Conservation (phyloP, 805 yeast genomes). For the Zygosaccharomyces rouxii region DNA sequence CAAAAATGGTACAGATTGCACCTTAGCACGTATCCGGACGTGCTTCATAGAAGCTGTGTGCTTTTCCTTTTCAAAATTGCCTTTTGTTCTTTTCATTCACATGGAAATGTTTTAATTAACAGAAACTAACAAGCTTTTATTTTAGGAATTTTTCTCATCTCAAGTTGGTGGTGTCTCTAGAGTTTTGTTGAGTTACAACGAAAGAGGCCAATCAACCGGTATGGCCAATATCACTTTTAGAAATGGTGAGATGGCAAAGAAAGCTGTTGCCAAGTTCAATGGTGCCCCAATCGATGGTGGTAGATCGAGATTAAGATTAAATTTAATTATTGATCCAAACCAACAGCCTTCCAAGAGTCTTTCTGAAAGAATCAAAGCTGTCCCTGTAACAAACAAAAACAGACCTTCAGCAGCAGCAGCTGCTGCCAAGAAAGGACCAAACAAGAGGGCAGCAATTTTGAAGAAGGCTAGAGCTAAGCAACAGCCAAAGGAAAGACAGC, state of each 20-base stretch:
- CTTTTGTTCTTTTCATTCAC: constrained; percentile 8
- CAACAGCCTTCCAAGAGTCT: constrained; percentile 52
- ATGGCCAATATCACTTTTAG: constrained; percentile 81
- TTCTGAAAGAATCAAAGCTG: constrained; percentile 63
- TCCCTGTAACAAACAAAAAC: constrained; percentile 18
- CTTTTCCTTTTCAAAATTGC: constrained; percentile 1
- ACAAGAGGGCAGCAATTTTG: constrained; percentile 35
- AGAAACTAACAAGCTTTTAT: constrained; percentile 19
- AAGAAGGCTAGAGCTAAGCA: constrained; percentile 34
- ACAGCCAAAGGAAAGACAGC: constrained; percentile 38
- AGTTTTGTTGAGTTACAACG: constrained; percentile 73
- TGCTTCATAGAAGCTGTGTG: neutral
- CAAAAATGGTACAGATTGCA: neutral
- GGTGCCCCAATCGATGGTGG: constrained; percentile 95
- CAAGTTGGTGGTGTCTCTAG: constrained; percentile 81
- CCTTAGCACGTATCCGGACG: neutral
- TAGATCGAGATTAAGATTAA: constrained; percentile 65
- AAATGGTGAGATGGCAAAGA: constrained; percentile 61
- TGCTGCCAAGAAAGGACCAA: constrained; percentile 29
- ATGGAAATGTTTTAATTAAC: neutral
- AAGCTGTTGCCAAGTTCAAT: constrained; percentile 78
- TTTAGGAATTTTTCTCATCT: constrained; percentile 80
- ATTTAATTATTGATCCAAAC: constrained; percentile 80
- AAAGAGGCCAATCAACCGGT: constrained; percentile 87
- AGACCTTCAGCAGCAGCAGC: constrained; percentile 8